Conservation (phyloP, 306 rosid species). For the Herpetospermum pedunculosum region DNA sequence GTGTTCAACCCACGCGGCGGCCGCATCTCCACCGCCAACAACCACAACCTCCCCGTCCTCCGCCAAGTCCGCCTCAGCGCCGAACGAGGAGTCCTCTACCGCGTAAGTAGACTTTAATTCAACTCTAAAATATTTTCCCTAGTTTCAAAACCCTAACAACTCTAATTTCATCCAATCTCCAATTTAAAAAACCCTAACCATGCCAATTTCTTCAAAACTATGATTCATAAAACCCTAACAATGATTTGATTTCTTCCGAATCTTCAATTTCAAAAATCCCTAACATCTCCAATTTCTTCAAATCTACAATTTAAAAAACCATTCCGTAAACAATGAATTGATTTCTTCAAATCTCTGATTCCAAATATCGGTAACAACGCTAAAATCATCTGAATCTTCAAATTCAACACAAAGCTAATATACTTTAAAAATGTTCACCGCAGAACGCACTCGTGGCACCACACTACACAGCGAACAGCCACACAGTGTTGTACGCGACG, state of each 20-base stretch:
- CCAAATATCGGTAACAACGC: neutral
- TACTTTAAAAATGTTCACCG: neutral
- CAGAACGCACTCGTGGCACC: conserved; percentile 21
- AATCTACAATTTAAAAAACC: neutral
- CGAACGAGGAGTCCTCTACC: conserved; percentile 25
- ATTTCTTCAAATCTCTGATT: too few relatives aligned
- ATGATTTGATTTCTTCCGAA: neutral
- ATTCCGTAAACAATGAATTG: neutral
- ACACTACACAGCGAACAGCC: conserved; percentile 15
- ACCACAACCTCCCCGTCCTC: conserved; percentile 18
- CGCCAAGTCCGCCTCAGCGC: conserved; percentile 18
- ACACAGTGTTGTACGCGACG: conserved; percentile 11
- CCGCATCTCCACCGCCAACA: conserved; percentile 16
- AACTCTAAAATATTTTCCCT: neutral
- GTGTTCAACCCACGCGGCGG: conserved; percentile 26
- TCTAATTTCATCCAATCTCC: neutral
- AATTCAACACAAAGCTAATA: neutral
- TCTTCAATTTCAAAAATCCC: neutral
- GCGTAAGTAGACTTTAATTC: conserved; percentile 11
- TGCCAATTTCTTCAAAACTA: neutral
- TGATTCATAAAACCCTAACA: neutral
- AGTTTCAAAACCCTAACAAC: neutral
- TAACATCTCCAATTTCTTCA: neutral
- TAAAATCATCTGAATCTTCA: neutral
- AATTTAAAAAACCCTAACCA: neutral